Conservation (phyloP, 305 asterid genomes). For the Fraxinus angustifolia region DNA sequence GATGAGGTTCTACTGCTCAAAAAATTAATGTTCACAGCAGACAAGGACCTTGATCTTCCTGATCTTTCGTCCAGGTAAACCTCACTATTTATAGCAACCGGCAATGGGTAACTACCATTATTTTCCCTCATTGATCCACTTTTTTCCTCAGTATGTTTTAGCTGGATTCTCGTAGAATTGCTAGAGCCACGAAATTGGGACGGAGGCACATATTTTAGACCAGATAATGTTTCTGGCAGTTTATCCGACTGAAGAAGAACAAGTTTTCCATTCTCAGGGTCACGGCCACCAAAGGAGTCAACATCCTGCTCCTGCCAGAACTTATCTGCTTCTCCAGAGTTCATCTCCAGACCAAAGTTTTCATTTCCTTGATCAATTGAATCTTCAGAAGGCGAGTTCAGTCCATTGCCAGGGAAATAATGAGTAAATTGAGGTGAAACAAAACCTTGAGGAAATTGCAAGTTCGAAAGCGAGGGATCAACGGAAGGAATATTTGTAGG, state of each 20-base stretch:
- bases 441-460: conserved; percentile 70
- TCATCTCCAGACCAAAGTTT: conserved; percentile 52
- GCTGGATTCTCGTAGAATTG: conserved; percentile 48
- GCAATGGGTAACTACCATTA: conserved; percentile 41
- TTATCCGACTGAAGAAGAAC: conserved; percentile 49
- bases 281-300: conserved; percentile 44
- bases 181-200: conserved; percentile 42
- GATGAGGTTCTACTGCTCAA: conserved; percentile 80
- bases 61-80: conserved; percentile 66
- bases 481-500: conserved; percentile 60
- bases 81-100: conserved; percentile 55
- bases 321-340: conserved; percentile 55
- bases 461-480: conserved; percentile 58
- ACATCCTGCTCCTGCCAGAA: conserved; percentile 68
- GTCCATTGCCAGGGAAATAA: conserved; percentile 57
- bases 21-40: conserved; percentile 68
- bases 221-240: conserved; percentile 37
- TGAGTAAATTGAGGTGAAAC: conserved; percentile 57
- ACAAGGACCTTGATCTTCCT: conserved; percentile 69
- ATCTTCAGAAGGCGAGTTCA: conserved; percentile 52
- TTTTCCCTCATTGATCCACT: conserved; percentile 49
- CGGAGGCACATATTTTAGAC: conserved; percentile 63
- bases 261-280: conserved; percentile 49
- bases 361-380: conserved; percentile 54
- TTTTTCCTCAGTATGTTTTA: conserved; percentile 58